Evolutionary conservation across 805 yeast species (phyloP), one percentile per base, ranked within the genome.

Genomic region (Debaryomyces maramus): DNA sequence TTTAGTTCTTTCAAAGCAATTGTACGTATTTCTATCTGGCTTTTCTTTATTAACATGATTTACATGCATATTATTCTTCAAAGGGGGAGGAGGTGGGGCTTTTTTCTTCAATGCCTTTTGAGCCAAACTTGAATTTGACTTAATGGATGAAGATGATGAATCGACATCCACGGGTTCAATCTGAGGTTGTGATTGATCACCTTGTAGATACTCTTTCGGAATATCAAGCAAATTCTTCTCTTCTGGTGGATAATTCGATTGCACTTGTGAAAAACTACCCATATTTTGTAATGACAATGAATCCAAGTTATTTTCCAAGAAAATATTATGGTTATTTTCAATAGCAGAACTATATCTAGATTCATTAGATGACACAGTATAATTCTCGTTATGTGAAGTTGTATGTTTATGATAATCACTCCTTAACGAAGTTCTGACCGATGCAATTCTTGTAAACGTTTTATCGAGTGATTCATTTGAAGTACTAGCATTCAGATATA

Each of bases 81-180:
- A 13, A 9, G 34, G 45, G 2, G 72, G 73, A 5, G 73, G 73
- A 4, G 72, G 70, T 1, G 75, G 72, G 1, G 72, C 63, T 36
- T 53, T 59, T 41, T 67, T 66, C 36, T 39, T 55, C 34, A 51
- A 43, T 10, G 70, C 68, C 21, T 66, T 67, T 32, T 55, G 41
- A 6, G 44, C 52, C 34, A 56, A 43, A 44, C 45, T 55, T 5
- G 61, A 51, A 1, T 30, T 34, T 5, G 58, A 50, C 18, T 40
- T 43, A 6, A 50, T 32, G 3, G 61, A 56, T 4, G 53, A 46
- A 8, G 48, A 43, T 10, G 58, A 44, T 4, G 47, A 44, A 16
- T 39, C 40, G n/a, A n/a, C n/a, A n/a, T n/a, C n/a, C n/a, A n/a
- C n/a, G 9, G 26, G 18, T 32, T 24, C 17, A 31, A 23, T 31